Evolutionary conservation across 1,284 basidiomycete species (phyloP), one percentile per base, ranked within the genome.

Genomic region (Ceratobasidium papillatum): DNA sequence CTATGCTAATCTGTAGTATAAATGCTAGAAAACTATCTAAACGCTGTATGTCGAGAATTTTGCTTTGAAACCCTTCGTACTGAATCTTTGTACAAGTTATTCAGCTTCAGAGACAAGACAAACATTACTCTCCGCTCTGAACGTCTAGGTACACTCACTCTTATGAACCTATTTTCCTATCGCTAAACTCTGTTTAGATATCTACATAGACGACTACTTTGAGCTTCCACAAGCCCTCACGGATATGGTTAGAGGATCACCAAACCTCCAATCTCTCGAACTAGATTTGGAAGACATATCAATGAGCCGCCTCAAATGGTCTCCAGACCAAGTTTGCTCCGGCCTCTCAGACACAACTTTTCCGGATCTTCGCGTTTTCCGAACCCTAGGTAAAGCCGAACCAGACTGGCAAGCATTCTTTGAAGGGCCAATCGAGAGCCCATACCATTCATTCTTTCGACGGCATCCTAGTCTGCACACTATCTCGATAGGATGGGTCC

Each of bases 381-480:
- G 63, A 2, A 36, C 32, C 2, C 43, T 66, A 4, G 63, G 63
- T 4, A 14, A 12, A 25, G 34, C 47, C 12, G 30, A 27, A 3
- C 45, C 47, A 38, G 47, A 66, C 19, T 66, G 63, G 63, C 27
- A 52, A 14, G 22, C 30, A 9, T 66, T 66, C 47, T 66, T 66
- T 30, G 63, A 66, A 27, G 43, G 30, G 7, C 63, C 27, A 7
- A 32, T 52, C 11, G 11, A 12, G 17, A 66, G 47, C 19, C 2
- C 47, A 38, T 49, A 49, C n/a, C 49, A n/a, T 17, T 14, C 32
- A 36, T 66, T 66, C 19, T 25, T 66, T n/a, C 45, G 38, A 25
- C 25, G 32, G 1, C 43, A 66, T 36, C 64, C 27, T 17, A 51
- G 30, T 12, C 41, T 66, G 11, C 47, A 66, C 11, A 51, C 64